A percentile compares a stretch with the other conserved stretches of the same genome.
Evolutionary conservation across 352 stramenopile genomes (phyloP).

Genomic region (Thalassiosira hispida): DNA sequence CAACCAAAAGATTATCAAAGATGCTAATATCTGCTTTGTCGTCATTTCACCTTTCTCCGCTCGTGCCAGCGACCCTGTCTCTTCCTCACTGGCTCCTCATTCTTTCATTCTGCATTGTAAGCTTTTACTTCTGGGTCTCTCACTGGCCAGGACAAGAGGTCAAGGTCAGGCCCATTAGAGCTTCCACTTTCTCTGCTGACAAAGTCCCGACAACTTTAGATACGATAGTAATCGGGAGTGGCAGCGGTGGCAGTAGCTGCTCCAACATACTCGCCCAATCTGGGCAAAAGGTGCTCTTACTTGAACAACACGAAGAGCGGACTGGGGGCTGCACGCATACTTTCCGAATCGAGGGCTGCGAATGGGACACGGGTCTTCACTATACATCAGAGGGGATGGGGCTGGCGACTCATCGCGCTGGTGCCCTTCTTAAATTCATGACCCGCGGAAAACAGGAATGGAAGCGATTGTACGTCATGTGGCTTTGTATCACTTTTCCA

Average conservation of each 20-base stretch:
- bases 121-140: neutral
- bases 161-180: neutral
- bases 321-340: conserved; percentile 68
- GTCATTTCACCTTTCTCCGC: neutral
- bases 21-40: neutral
- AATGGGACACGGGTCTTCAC: conserved; percentile 81
- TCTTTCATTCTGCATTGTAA: neutral
- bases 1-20: neutral
- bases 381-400: conserved; percentile 69
- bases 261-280: conserved; percentile 60
- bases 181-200: conserved; percentile 48
- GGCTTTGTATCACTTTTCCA: conserved; percentile 20
- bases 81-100: neutral
- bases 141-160: neutral
- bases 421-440: conserved; percentile 68
- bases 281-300: conserved; percentile 55
- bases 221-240: conserved; percentile 69
- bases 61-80: neutral
- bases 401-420: conserved; percentile 38
- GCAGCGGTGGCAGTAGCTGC: conserved; percentile 61
- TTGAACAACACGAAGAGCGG: conserved; percentile 63
- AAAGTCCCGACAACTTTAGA: conserved; percentile 57
- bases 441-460: conserved; percentile 57
- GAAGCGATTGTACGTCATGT: conserved; percentile 44
- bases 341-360: conserved; percentile 63